phyloP scores from a whole-genome alignment of 2,329 filamentous ascomycete species.

The Fusarium udum region DNA sequence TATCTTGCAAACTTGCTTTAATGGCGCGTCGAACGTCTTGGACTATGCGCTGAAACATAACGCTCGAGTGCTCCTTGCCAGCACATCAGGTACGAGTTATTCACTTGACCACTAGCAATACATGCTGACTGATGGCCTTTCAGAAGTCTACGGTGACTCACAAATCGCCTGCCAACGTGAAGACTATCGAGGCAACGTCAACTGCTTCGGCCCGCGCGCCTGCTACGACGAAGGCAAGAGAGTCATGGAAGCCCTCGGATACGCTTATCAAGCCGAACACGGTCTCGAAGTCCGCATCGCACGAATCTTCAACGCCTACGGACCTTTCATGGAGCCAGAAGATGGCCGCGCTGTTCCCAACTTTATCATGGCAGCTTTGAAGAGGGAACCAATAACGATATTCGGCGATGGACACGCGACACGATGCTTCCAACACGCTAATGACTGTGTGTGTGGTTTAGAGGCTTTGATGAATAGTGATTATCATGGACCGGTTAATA shows the following conservation, averaged over 20 bases:
- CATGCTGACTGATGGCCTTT: neutral
- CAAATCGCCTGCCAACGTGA: conserved; percentile 27
- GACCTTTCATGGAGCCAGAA: conserved; percentile 17
- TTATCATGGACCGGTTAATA: conserved; percentile 23
- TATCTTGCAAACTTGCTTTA: conserved; percentile 36
- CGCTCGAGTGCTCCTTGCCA: conserved; percentile 24
- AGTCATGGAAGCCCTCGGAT: conserved; percentile 50
- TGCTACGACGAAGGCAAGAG: conserved; percentile 56
- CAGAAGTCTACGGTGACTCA: conserved; percentile 33
- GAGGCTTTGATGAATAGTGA: conserved; percentile 35
- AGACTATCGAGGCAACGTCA: conserved; percentile 53
- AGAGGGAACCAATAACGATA: conserved; percentile 26
- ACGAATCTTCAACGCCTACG: conserved; percentile 36
- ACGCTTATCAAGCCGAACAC: conserved; percentile 37
- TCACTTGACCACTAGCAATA: rapidly evolving
- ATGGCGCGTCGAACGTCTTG: conserved; percentile 23
- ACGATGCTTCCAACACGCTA: conserved; percentile 21
- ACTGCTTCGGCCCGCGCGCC: conserved; percentile 51
- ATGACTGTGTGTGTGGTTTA: conserved; percentile 19
- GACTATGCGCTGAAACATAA: conserved; percentile 32
- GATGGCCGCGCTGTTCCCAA: conserved; percentile 33
- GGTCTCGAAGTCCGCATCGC: conserved; percentile 37
- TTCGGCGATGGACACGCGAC: conserved; percentile 33
- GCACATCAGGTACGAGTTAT: conserved; percentile 22
- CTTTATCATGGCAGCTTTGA: conserved; percentile 31